A percentile compares a stretch with the other conserved stretches of the same genome.
Conservation (phyloP, 2,329 filamentous ascomycete genomes). For the Aspergillus clavatus region DNA sequence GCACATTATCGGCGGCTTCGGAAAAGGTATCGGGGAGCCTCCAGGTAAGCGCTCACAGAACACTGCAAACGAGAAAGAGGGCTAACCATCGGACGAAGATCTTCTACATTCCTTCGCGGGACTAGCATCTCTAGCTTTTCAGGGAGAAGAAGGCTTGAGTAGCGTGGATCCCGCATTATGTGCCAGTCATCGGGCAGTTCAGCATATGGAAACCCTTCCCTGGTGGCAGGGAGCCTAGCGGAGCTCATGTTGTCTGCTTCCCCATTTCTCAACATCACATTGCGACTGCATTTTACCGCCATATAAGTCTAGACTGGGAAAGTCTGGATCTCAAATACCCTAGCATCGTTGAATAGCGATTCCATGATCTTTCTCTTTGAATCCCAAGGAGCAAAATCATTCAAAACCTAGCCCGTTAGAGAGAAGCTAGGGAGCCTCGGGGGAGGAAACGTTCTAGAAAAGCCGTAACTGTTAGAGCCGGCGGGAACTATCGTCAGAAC, state of each 20-base stretch:
- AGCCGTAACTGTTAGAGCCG: neutral
- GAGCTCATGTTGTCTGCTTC: neutral
- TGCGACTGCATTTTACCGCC: too few species aligned
- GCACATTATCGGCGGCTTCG: slow-evolving; percentile 77
- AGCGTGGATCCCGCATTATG: slow-evolving; percentile 71
- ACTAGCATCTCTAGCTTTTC: slow-evolving; percentile 69
- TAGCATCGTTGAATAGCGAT: too few species aligned
- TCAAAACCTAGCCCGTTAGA: too few species aligned
- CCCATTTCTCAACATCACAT: neutral
- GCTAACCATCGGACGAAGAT: slow-evolving; percentile 44
- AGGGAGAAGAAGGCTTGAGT: slow-evolving; percentile 66
- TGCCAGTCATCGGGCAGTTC: slow-evolving; percentile 53
- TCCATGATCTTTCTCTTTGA: too few species aligned
- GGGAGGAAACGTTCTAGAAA: neutral
- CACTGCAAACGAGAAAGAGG: slow-evolving; percentile 16
- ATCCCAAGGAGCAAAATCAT: too few species aligned
- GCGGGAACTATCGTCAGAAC: neutral
- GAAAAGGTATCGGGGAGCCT: slow-evolving; percentile 62
- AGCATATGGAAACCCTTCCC: slow-evolving; percentile 37
- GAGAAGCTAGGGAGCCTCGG: neutral
- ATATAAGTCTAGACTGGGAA: too few species aligned
- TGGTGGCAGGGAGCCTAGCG: slow-evolving; percentile 31
- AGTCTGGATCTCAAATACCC: too few species aligned
- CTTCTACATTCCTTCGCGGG: slow-evolving; percentile 88
- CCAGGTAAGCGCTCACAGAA: slow-evolving; percentile 52